Conservation (phyloP, 345 rosid species). For the Dipteronia dyeriana region DNA sequence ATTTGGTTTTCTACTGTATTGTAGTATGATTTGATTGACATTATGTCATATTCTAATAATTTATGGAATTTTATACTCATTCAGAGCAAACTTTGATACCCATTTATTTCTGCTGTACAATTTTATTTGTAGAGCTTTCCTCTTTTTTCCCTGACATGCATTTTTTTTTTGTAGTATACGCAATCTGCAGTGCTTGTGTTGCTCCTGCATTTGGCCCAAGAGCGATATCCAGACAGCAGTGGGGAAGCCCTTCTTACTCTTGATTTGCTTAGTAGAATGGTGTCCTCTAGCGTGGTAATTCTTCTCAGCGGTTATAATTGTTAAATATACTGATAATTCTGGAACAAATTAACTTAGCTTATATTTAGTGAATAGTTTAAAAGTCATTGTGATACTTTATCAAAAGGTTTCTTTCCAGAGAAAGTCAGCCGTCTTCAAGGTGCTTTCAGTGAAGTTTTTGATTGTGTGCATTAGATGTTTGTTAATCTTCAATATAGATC, state of each 20-base stretch:
- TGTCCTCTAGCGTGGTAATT: constrained; percentile 75
- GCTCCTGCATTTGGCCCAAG: constrained; percentile 79
- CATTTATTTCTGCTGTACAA: neutral
- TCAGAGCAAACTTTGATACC: neutral
- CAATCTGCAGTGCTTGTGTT: constrained; percentile 72
- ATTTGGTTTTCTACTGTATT: neutral
- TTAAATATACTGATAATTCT: constrained; percentile 1
- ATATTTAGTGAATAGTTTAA: neutral
- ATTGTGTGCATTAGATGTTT: neutral
- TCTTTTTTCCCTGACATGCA: constrained; percentile 18
- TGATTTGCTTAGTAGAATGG: constrained; percentile 75
- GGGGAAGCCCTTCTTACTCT: constrained; percentile 61
- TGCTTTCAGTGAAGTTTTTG: neutral
- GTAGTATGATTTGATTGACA: neutral
- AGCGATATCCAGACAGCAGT: constrained; percentile 50
- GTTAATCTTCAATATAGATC: neutral
- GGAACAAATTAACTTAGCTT: neutral
- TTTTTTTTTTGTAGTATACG: constrained; percentile 51
- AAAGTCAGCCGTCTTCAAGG: neutral
- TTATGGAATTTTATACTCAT: neutral
- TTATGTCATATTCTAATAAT: neutral
- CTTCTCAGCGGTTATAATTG: constrained; percentile 8
- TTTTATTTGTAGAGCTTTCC: constrained; percentile 1
- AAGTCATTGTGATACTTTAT: neutral
- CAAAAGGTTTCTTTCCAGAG: neutral